phyloP scores from a whole-genome alignment of 495 filamentous ascomycete genomes.

The Pyrenopolyporus hunteri region DNA sequence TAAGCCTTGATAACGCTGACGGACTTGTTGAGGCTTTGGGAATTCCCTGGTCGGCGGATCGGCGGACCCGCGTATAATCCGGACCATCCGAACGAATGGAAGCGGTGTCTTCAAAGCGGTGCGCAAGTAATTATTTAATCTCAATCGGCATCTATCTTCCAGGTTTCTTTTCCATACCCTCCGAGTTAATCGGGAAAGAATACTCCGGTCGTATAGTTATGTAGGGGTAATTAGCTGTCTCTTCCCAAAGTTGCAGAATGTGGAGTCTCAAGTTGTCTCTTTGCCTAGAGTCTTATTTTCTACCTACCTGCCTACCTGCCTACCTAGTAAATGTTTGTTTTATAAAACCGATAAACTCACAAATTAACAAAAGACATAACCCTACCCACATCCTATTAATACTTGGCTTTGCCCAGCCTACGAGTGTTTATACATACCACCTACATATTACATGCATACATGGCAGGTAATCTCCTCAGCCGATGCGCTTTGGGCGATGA shows the following conservation, averaged over 20 bases:
- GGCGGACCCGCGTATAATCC: conserved; percentile 1
- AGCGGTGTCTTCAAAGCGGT: background rate
- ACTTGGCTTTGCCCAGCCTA: too few species aligned
- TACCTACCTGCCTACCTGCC: too few species aligned
- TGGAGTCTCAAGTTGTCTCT: background rate
- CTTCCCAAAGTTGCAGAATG: background rate
- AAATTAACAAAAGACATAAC: too few species aligned
- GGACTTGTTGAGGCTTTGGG: background rate
- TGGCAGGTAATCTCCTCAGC: too few species aligned
- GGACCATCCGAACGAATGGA: conserved; percentile 21
- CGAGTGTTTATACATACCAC: too few species aligned
- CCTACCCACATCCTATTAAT: too few species aligned
- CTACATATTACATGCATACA: too few species aligned
- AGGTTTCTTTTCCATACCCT: background rate
- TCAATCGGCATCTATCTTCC: background rate
- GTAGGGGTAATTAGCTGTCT: background rate
- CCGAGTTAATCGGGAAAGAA: background rate
- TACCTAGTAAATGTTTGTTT: too few species aligned
- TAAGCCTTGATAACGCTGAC: background rate
- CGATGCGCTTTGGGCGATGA: too few species aligned
- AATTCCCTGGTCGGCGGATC: conserved; percentile 13
- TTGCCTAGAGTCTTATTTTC: too few species aligned
- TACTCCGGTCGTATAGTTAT: background rate
- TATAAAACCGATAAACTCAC: too few species aligned
- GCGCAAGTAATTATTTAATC: too few species aligned